Base-by-base conservation (phyloP, 2,329 filamentous ascomycete species). In the Talaromyces sp. region DNA sequence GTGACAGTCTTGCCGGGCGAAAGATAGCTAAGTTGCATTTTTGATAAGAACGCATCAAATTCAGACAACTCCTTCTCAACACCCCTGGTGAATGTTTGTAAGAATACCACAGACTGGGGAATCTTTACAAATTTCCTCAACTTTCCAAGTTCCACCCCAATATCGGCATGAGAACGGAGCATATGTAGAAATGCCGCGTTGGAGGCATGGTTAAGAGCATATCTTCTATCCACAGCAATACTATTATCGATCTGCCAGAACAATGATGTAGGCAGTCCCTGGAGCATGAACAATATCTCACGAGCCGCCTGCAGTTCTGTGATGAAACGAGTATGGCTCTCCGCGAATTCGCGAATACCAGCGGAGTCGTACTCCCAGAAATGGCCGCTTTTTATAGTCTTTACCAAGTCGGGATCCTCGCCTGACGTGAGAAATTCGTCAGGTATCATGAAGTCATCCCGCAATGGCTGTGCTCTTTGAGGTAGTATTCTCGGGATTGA, bases 251-350 rank as follows among this genome's bases (percentile, higher is more conserved):
- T 37, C 62, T 73, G 69, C 80, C 75, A 68, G 71, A 93, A 97
- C 1, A 97, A 73, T 1, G 87, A 89, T 2, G 90, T 94, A 6
- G 88, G 85, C 3, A 95, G 79, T 0, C 93, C 93, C 62, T 87
- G 86, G 0, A 98, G 83, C 91, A 97, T 96, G 71, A 92, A 94
- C 0, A 97, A 81, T 0, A 87, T 85, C 72, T 98, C 93, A 57
- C 92, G 87, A 31, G 93, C 79, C 11, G 88, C 81, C 68, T 93
- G 88, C 1, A 90, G 80, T 73, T 97, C 93, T 0, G 90, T 86
- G 6, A 94, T 80, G 16, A 67, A 66, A 33, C 73, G 70, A 65
- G 72, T 72, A 33, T 70, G 63, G 41, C 68, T 64, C 27, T 64
- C 68, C 16, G 68, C 68, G 11, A 64, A 64, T 45, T 70, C 62